Percentiles rank a stretch among this genome's conserved stretches.
phyloP scores from a whole-genome alignment of 345 rosid genomes.

The Syzygium oleosum region DNA sequence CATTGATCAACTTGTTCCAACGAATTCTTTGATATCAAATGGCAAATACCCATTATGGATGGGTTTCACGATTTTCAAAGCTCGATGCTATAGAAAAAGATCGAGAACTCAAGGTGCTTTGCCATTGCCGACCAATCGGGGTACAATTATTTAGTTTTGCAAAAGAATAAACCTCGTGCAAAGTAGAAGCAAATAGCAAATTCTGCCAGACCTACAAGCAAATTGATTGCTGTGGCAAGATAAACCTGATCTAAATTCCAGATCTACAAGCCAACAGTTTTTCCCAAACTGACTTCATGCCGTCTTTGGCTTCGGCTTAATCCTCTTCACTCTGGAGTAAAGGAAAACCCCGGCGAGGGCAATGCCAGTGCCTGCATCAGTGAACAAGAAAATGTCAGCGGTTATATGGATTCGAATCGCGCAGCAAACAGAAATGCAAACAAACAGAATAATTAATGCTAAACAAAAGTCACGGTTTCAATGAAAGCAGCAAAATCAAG shows the following conservation, averaged over 20 bases:
- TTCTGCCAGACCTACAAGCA: constrained; percentile 4
- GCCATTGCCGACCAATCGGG: neutral
- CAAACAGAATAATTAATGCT: neutral
- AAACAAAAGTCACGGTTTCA: neutral
- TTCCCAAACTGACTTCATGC: constrained; percentile 22
- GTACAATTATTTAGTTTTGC: neutral
- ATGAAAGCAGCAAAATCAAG: neutral
- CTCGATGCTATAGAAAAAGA: neutral
- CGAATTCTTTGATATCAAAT: neutral
- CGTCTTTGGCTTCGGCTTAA: constrained; percentile 77
- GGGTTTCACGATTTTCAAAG: neutral
- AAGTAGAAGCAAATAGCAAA: neutral
- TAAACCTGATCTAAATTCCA: neutral
- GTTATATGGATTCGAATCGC: neutral
- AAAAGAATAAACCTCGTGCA: neutral
- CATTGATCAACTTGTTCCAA: neutral
- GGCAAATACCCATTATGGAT: neutral
- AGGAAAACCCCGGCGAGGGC: constrained; percentile 94
- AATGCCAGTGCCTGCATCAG: constrained; percentile 76
- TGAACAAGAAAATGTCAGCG: neutral
- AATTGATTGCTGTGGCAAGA: neutral
- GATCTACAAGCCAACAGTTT: constrained; percentile 1
- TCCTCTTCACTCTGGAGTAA: constrained; percentile 91
- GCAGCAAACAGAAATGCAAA: neutral
- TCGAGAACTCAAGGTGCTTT: neutral